A percentile compares a stretch with the other conserved stretches of the same genome.
phyloP scores from a whole-genome alignment of 495 filamentous ascomycete species.

The Stereocaulon alpinum region DNA sequence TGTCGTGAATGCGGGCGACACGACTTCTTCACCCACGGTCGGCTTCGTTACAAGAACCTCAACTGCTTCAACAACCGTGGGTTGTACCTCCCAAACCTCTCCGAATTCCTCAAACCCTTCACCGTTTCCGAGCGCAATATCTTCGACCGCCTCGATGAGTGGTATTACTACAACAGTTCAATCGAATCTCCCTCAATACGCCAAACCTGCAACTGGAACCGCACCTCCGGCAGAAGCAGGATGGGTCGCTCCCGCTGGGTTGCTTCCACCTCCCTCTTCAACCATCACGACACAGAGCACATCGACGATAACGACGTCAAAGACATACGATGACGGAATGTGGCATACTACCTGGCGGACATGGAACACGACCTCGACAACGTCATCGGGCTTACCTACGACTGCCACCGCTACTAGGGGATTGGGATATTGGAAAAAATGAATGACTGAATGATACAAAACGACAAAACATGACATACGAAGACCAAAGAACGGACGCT shows the following conservation, averaged over 20 bases:
- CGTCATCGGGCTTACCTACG: background rate
- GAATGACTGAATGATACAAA: background rate
- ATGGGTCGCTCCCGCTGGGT: constrained; percentile 1
- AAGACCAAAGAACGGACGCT: background rate
- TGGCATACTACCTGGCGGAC: constrained; percentile 17
- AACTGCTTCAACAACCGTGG: constrained; percentile 4
- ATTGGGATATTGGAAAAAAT: background rate
- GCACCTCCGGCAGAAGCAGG: background rate
- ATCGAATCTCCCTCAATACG: background rate
- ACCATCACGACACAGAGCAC: background rate
- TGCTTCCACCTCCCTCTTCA: constrained; percentile 2
- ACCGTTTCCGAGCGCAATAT: constrained; percentile 15
- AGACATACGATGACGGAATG: constrained; percentile 18
- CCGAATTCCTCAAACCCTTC: constrained; percentile 21
- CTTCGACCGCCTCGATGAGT: background rate
- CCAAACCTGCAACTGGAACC: background rate
- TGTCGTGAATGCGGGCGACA: constrained; percentile 9
- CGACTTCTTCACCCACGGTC: background rate
- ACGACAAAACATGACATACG: background rate
- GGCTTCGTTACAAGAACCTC: background rate
- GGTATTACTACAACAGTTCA: background rate
- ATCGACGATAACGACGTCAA: constrained; percentile 7
- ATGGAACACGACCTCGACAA: constrained; percentile 19
- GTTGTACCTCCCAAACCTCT: constrained; percentile 46
- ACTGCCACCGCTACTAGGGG: background rate